A percentile compares a stretch with the other conserved stretches of the same genome.
Evolutionary conservation across 192 early-diverging fungal species (phyloP).

Genomic region (Chytriomyces hyalinus): DNA sequence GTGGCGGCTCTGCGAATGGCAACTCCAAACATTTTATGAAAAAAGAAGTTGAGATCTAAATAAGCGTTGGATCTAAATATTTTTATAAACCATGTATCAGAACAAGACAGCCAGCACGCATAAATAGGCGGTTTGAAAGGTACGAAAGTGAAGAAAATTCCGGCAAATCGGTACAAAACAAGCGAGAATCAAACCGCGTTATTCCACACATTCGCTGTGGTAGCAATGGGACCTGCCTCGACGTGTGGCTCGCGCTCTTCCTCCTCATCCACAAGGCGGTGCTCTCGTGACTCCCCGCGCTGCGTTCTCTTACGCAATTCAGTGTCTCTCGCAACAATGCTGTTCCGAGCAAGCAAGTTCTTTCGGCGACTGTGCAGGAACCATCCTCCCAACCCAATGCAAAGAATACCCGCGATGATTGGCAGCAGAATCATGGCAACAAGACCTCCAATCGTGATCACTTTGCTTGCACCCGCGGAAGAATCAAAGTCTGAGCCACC

Average conservation of each 20-base stretch:
- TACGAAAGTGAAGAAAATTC: too few species aligned
- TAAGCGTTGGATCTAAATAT: not conserved
- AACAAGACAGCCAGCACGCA: not conserved
- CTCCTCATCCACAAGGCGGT: slow-evolving; percentile 21
- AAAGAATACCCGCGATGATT: not conserved
- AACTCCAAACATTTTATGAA: not conserved
- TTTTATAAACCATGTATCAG: too few species aligned
- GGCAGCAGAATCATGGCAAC: slow-evolving; percentile 7
- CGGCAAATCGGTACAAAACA: too few species aligned
- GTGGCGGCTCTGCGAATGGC: not conserved
- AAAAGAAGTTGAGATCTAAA: not conserved
- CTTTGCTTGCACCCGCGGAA: not conserved
- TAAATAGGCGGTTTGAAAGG: too few species aligned
- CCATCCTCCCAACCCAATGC: not conserved
- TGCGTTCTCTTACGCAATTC: not conserved
- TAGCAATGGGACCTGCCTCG: too few species aligned
- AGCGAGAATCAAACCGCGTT: too few species aligned
- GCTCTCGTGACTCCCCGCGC: not conserved
- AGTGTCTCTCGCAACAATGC: not conserved
- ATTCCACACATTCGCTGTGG: too few species aligned
- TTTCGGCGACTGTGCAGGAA: not conserved
- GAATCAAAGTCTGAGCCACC: not conserved
- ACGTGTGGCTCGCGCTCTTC: not conserved
- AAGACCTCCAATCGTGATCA: not conserved
- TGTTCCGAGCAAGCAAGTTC: not conserved